A percentile compares a stretch with the other conserved stretches of the same genome.
These are phyloP conservation scores for Paxillus involutus DNA, from an alignment of 768 basidiomycete species.

Conservation along the genomic window DNA sequence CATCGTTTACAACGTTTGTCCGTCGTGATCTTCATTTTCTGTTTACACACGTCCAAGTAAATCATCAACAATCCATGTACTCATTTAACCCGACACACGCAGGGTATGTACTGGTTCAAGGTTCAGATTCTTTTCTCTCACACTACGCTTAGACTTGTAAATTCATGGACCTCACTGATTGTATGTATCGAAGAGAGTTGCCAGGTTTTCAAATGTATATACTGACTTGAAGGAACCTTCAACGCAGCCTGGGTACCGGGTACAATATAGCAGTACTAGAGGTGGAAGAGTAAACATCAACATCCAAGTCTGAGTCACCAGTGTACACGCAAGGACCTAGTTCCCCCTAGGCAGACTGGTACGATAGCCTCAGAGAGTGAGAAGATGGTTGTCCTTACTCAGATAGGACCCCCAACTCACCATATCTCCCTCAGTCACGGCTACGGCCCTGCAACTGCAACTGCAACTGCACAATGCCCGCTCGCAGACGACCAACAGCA, in stretches of 20 bases:
- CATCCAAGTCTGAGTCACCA: too few relatives aligned
- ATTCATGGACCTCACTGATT: slow-evolving; percentile 11
- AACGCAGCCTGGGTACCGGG: too few relatives aligned
- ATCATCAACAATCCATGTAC: slow-evolving; percentile 12
- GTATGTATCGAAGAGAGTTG: background rate
- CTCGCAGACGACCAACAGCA: slow-evolving; percentile 48
- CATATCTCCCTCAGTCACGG: too few relatives aligned
- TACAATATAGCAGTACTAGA: too few relatives aligned
- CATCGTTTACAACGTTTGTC: slow-evolving; percentile 6
- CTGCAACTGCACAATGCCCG: slow-evolving; percentile 29
- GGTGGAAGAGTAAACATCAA: too few relatives aligned
- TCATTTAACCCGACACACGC: slow-evolving; percentile 9
- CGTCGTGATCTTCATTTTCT: slow-evolving; percentile 9
- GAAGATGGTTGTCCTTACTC: too few relatives aligned
- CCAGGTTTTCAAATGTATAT: too few relatives aligned
- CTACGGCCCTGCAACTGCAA: background rate
- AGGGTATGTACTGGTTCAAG: background rate
- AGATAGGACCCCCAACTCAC: too few relatives aligned
- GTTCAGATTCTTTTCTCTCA: background rate
- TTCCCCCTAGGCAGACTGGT: too few relatives aligned
- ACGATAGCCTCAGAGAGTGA: too few relatives aligned
- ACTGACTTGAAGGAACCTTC: too few relatives aligned
- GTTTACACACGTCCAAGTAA: slow-evolving; percentile 6
- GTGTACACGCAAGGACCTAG: too few relatives aligned
- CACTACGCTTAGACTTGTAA: slow-evolving; percentile 11